A percentile compares a stretch with the other conserved stretches of the same genome.
These are phyloP conservation scores for Diaporthe vexans DNA, from an alignment of 2,329 filamentous ascomycete species.

Conservation along the genomic window DNA sequence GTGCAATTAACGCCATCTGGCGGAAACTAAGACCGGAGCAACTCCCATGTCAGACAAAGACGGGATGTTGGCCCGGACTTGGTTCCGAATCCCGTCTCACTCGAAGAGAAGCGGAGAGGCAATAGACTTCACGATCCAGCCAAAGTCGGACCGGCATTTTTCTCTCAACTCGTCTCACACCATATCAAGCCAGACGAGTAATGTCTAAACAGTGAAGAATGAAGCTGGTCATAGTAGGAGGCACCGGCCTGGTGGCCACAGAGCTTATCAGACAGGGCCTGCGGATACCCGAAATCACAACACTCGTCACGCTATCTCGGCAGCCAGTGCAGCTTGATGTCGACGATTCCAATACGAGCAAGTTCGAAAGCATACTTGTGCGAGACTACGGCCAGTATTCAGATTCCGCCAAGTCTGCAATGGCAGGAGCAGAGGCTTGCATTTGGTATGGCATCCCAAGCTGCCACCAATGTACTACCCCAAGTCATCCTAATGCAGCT, in stretches of 20 bases:
- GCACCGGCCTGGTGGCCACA: constrained; percentile 57
- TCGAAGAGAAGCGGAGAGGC: not conserved
- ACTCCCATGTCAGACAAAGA: not conserved
- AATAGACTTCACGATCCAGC: too few species aligned
- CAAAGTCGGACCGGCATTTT: not conserved
- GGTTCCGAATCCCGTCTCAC: not conserved
- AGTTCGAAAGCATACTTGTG: constrained; percentile 56
- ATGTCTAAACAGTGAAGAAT: constrained; percentile 46
- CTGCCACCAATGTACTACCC: not conserved
- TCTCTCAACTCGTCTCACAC: not conserved
- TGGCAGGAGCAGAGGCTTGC: constrained; percentile 58
- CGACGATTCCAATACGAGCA: constrained; percentile 44
- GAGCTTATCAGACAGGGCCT: constrained; percentile 61
- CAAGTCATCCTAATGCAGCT: not conserved
- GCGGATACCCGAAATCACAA: constrained; percentile 52
- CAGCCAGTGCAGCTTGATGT: constrained; percentile 47
- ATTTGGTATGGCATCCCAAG: constrained; percentile 53
- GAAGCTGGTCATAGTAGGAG: constrained; percentile 60
- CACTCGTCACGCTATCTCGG: constrained; percentile 58
- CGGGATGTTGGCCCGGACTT: not conserved
- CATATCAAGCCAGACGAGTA: too few species aligned
- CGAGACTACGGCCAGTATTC: constrained; percentile 58
- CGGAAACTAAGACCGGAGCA: too few species aligned
- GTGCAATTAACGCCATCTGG: too few species aligned
- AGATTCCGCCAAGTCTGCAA: constrained; percentile 54